Conservation (phyloP, 75 land plant species). For the Sequoiadendron giganteum region DNA sequence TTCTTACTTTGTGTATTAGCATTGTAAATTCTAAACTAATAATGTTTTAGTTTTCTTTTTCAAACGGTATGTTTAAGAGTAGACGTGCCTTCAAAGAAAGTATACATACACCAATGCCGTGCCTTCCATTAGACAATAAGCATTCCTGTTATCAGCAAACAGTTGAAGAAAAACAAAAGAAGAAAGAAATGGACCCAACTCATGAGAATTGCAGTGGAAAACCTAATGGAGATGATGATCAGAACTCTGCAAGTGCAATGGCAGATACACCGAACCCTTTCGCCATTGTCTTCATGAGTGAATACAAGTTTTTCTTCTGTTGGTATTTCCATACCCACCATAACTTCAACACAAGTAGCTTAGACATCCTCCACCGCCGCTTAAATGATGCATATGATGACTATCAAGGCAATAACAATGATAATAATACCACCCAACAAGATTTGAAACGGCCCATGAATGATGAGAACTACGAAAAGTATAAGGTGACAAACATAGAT, state of each 20-base stretch:
- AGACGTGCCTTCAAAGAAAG: too few relatives aligned
- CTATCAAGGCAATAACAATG: neutral
- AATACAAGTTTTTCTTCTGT: neutral
- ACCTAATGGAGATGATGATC: neutral
- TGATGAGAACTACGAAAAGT: neutral
- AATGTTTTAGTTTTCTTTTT: too few relatives aligned
- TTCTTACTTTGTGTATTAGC: too few relatives aligned
- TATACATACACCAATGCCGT: too few relatives aligned
- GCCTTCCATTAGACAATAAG: too few relatives aligned
- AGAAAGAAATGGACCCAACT: too few relatives aligned
- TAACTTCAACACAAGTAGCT: neutral
- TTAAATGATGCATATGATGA: neutral
- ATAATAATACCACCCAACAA: neutral
- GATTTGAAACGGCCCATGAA: neutral
- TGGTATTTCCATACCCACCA: neutral
- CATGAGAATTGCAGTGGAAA: neutral
- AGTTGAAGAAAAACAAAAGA: too few relatives aligned
- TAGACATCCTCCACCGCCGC: conserved; percentile 1
- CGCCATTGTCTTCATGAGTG: neutral
- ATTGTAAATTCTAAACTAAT: too few relatives aligned
- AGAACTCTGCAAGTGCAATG: neutral
- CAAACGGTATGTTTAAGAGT: too few relatives aligned
- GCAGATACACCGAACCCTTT: neutral
- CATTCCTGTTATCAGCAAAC: too few relatives aligned
- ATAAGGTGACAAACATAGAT: neutral